Percentiles rank a stretch among this genome's conserved stretches.
Evolutionary conservation across 371 early-diverging fungal genomes (phyloP).

Genomic region (Mucor sp.): DNA sequence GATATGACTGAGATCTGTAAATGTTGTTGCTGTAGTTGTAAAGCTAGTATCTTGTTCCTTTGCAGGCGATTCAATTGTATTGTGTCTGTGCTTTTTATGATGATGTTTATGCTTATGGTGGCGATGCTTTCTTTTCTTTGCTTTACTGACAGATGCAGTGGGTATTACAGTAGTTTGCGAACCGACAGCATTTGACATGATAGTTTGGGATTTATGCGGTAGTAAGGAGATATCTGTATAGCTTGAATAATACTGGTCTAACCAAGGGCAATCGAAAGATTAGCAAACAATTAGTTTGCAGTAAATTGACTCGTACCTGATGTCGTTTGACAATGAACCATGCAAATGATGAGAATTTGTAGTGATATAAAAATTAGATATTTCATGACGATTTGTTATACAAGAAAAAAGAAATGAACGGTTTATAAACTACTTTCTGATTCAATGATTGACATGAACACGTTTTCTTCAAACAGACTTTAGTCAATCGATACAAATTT

Average conservation of each 20-base stretch:
- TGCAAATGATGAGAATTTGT: neutral
- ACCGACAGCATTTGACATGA: neutral
- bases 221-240: neutral
- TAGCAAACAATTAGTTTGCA: neutral
- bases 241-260: neutral
- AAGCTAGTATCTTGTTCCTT: too few relatives aligned
- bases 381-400: neutral
- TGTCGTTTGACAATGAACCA: neutral
- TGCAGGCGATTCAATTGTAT: neutral
- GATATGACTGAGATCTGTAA: neutral
- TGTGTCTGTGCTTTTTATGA: neutral
- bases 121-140: neutral
- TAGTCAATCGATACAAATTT: neutral
- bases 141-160: neutral
- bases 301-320: neutral
- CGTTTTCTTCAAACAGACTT: neutral
- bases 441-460: neutral
- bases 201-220: neutral
- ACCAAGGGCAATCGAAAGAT: neutral
- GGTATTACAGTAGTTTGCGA: neutral
- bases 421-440: too few relatives aligned
- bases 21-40: neutral
- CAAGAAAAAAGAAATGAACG: too few relatives aligned
- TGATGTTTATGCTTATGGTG: neutral
- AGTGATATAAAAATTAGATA: neutral